These are phyloP conservation scores for Aphanomyces invadans DNA, from an alignment of 352 stramenopile species.

Conservation along the genomic window DNA sequence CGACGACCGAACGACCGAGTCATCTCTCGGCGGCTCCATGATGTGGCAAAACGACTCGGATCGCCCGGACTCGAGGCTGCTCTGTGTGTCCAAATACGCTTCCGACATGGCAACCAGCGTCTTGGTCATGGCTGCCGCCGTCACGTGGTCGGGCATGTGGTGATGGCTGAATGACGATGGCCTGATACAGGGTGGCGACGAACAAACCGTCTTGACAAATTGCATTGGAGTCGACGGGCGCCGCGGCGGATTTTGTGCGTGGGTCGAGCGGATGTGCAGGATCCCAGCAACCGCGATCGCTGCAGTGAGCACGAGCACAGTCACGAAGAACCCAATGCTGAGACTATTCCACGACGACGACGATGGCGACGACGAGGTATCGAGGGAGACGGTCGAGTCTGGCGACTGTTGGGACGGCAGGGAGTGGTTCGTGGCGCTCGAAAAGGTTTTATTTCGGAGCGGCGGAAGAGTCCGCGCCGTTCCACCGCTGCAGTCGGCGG, in stretches of 20 bases:
- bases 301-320: not conserved
- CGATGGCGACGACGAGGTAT: not conserved
- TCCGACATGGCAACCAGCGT: not conserved
- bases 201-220: not conserved
- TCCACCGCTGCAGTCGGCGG: conserved; percentile 7
- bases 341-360: not conserved
- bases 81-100: not conserved
- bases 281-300: not conserved
- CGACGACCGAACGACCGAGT: not conserved
- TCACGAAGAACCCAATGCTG: not conserved
- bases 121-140: not conserved
- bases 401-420: too few relatives aligned
- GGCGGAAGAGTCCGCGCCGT: not conserved
- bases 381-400: not conserved
- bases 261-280: not conserved
- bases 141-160: not conserved
- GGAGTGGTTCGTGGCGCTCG: too few relatives aligned
- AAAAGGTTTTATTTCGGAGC: not conserved
- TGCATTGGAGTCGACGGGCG: not conserved
- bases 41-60: conserved; percentile 5
- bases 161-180: too few relatives aligned
- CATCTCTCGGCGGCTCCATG: not conserved
- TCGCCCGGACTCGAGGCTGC: not conserved
- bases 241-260: not conserved
- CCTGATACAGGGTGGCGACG: too few relatives aligned